Evolutionary conservation across 2,329 filamentous ascomycete genomes (phyloP).

Genomic region (Ceratocystis variospora): DNA sequence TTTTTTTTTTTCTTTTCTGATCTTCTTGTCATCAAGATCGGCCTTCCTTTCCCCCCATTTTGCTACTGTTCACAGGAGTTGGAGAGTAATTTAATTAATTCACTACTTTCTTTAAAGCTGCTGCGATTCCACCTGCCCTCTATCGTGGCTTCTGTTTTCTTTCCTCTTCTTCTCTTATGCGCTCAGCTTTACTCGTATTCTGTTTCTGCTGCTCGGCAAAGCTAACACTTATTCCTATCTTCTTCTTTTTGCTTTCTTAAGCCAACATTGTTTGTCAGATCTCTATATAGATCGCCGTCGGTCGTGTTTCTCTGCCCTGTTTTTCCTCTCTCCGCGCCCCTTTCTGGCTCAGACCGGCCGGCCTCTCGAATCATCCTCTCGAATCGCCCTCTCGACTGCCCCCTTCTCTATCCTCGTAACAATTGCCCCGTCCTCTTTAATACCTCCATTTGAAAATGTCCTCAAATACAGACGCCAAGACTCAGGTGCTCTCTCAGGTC

Average conservation of each 20-base stretch:
- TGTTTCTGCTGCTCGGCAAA: neutral
- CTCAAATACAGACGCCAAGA: neutral
- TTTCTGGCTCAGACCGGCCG: neutral
- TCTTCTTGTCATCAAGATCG: neutral
- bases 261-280: neutral
- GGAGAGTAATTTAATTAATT: neutral
- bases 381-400: too few relatives aligned
- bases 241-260: neutral
- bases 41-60: neutral
- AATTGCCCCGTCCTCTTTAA: neutral
- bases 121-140: neutral
- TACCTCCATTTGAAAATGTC: neutral
- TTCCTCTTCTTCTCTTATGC: neutral
- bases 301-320: neutral
- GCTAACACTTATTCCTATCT: neutral
- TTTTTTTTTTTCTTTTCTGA: neutral
- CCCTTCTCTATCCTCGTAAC: neutral
- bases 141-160: neutral
- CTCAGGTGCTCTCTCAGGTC: constrained; percentile 6
- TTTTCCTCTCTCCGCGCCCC: neutral
- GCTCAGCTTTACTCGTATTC: neutral
- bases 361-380: neutral
- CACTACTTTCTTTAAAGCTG: neutral
- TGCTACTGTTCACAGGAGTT: neutral
- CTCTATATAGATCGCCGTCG: neutral